These are phyloP conservation scores for Suillus clintonianus DNA, from an alignment of 768 basidiomycete genomes.

Conservation along the genomic window DNA sequence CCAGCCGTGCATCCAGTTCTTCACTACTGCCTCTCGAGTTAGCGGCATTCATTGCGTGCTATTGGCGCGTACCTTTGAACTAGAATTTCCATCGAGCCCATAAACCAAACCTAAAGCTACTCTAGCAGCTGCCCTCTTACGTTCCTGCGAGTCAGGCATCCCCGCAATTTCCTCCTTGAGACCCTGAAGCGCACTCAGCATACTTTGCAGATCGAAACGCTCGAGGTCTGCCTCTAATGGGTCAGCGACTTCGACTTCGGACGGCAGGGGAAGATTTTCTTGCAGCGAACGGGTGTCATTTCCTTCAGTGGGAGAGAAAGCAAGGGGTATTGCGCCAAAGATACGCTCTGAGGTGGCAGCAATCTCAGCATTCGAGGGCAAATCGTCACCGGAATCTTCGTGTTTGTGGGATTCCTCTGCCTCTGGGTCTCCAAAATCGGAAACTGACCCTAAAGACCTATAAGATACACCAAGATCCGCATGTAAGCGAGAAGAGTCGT, in stretches of 20 bases:
- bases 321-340: slow-evolving; percentile 39
- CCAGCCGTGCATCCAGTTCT: neutral
- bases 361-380: slow-evolving; percentile 54
- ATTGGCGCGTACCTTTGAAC: neutral
- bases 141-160: slow-evolving; percentile 63
- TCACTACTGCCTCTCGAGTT: neutral
- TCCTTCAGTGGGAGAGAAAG: slow-evolving; percentile 20
- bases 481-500: slow-evolving; percentile 18
- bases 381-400: slow-evolving; percentile 23
- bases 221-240: slow-evolving; percentile 41
- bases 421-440: slow-evolving; percentile 55
- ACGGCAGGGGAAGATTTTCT: neutral
- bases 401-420: slow-evolving; percentile 24
- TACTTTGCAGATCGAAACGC: slow-evolving; percentile 61
- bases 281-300: neutral
- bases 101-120: slow-evolving; percentile 76
- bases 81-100: slow-evolving; percentile 41
- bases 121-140: slow-evolving; percentile 66
- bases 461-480: slow-evolving; percentile 36
- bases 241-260: slow-evolving; percentile 22
- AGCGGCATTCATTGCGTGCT: neutral
- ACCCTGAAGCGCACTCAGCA: slow-evolving; percentile 61
- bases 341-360: slow-evolving; percentile 48
- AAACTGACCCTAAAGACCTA: slow-evolving; percentile 57
- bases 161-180: slow-evolving; percentile 75